Evolutionary conservation across 441 rosid species (phyloP), one percentile per base, ranked within the genome.

Genomic region (Biscutella laevigata): DNA sequence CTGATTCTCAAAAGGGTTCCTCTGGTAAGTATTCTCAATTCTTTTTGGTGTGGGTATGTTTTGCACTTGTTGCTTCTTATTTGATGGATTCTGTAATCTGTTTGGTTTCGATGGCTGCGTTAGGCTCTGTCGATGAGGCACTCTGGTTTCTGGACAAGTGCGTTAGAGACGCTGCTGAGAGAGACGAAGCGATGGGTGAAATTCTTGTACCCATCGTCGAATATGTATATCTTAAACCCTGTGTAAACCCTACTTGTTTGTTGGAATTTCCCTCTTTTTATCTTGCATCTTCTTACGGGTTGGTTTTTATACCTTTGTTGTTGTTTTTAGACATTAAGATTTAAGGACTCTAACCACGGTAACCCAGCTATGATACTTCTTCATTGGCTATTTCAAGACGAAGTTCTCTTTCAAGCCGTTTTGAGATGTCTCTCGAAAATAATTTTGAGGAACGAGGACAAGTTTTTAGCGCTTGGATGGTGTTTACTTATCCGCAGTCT

Each of bases 381-480:
- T 0, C 69, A 73, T 43, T 82, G 95, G 95, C 70, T 86, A 16
- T 87, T 80, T 67, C 82, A 75, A 75, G 94, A 84, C 40, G 92
- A 74, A 34, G 39, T 74, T 61, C 68, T 81, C 54, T 90, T 83
- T 61, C 69, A 59, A 64, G 74, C 49, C 3, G 56, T 90, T 60
- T 65, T 79, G 2, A 60, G 19, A 21, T 73, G 68, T 57, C 84
- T 84, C 12, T 70, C 71, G 0, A 57, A 50, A 20, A 61, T 84
- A 44, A 71, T 87, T 53, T 32, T 4, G 13, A 75, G 79, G 69
- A 84, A 79, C 49, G 85, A 80, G 56, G 98, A 90, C 30, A 86
- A 69, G 13, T 81, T 73, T 57, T 35, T 87, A 11, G 74, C 77
- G 38, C 78, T 87, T 64, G 98, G 96, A n/a, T 87, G 98, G 98